These are phyloP conservation scores for Eimeria zaria DNA, from an alignment of 169 alveolate species.

Conservation along the genomic window DNA sequence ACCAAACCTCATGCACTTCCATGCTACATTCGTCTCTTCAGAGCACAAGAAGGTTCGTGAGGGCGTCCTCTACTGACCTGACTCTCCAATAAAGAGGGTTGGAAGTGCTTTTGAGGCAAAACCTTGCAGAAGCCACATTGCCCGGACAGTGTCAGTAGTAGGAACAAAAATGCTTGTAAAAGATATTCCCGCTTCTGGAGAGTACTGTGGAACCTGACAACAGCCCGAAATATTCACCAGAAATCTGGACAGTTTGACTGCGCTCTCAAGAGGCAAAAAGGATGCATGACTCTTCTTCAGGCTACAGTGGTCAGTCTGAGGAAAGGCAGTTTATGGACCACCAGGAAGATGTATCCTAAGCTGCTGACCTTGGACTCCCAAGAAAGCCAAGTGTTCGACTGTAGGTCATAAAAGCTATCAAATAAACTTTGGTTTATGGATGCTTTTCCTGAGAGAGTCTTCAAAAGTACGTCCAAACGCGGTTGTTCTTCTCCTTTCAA, in stretches of 20 bases:
- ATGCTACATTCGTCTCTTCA: neutral
- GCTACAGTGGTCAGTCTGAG: neutral
- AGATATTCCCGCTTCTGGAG: conserved; percentile 92
- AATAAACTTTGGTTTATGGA: conserved; percentile 91
- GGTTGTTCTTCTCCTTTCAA: conserved; percentile 92
- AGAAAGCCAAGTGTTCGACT: conserved; percentile 87
- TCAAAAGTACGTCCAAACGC: conserved; percentile 93
- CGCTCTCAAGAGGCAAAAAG: neutral
- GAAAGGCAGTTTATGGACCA: neutral
- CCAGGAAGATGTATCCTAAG: neutral
- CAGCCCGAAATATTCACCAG: neutral
- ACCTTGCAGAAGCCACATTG: conserved; percentile 92
- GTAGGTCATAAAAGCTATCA: conserved; percentile 92
- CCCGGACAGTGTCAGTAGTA: conserved; percentile 96
- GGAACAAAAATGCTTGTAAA: conserved; percentile 97
- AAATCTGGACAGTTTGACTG: neutral
- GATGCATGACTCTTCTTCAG: neutral
- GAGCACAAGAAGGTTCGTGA: neutral
- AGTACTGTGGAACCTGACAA: conserved; percentile 65
- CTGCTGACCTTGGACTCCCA: conserved; percentile 86
- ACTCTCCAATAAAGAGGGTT: conserved; percentile 96
- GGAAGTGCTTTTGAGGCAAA: conserved; percentile 93
- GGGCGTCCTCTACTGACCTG: conserved; percentile 86
- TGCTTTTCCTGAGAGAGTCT: conserved; percentile 88
- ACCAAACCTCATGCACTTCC: neutral